These are phyloP conservation scores for Carex pumila DNA, from an alignment of 176 grass and related monocot genomes.

Conservation along the genomic window DNA sequence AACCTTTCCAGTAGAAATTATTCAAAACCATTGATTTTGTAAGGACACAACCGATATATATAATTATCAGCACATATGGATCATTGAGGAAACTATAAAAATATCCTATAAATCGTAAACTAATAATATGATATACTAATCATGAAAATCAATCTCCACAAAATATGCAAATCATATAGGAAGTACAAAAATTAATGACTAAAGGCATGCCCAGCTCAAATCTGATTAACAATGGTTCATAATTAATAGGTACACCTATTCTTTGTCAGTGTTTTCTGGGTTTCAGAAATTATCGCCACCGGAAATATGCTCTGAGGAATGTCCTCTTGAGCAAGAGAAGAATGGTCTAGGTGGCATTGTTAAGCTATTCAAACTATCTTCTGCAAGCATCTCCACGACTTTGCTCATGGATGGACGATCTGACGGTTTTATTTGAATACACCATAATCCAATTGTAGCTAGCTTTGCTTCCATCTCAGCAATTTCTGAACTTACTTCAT, in stretches of 20 bases:
- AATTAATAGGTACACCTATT: neutral
- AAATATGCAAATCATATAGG: neutral
- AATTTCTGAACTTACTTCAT: neutral
- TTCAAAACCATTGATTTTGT: too few species aligned
- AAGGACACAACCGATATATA: too few species aligned
- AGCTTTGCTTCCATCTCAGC: slow-evolving; percentile 33
- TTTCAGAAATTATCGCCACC: neutral
- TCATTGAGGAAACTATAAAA: neutral
- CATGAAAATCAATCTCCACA: neutral
- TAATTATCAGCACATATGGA: neutral
- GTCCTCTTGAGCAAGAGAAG: slow-evolving; percentile 9
- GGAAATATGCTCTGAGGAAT: neutral
- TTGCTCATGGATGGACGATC: slow-evolving; percentile 26
- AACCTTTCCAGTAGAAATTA: too few species aligned
- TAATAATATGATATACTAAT: neutral
- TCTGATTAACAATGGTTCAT: neutral
- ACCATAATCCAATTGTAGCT: slow-evolving; percentile 23
- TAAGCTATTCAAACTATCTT: neutral
- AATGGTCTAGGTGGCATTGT: slow-evolving; percentile 26
- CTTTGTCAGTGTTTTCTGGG: neutral
- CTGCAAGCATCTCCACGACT: slow-evolving; percentile 36
- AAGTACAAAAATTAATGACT: neutral
- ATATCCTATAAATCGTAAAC: too few species aligned
- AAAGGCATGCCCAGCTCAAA: neutral
- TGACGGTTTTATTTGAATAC: slow-evolving; percentile 31